Evolutionary conservation across 495 filamentous ascomycete genomes (phyloP).

Genomic region (Aspergillus saccharolyticus): DNA sequence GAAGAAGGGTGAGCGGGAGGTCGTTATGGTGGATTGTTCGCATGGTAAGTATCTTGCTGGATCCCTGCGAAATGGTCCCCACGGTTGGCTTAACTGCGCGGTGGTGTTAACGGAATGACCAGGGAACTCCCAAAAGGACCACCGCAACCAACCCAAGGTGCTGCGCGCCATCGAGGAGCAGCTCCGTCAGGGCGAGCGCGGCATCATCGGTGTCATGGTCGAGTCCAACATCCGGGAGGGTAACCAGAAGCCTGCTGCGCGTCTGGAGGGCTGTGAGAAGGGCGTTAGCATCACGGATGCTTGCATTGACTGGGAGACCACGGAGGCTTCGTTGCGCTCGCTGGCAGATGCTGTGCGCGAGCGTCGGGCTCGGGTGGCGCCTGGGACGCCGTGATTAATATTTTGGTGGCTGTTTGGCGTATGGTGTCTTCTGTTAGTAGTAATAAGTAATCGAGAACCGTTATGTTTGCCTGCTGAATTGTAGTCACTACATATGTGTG

Average conservation of each 20-base stretch:
- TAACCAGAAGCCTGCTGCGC: slow-evolving; percentile 72
- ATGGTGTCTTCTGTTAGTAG: not conserved
- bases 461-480: not conserved
- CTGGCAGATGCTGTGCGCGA: slow-evolving; percentile 5
- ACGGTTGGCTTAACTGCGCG: too few relatives aligned
- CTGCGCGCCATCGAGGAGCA: slow-evolving; percentile 68
- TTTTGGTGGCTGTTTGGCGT: not conserved
- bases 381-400: slow-evolving; percentile 7
- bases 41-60: slow-evolving; percentile 44
- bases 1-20: slow-evolving; percentile 71
- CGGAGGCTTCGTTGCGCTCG: slow-evolving; percentile 28
- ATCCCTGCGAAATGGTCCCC: not conserved
- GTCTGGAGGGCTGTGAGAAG: slow-evolving; percentile 69
- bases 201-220: slow-evolving; percentile 87
- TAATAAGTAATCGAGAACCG: not conserved
- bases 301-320: slow-evolving; percentile 83
- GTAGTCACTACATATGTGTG: too few relatives aligned
- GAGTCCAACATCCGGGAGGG: slow-evolving; percentile 88
- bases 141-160: slow-evolving; percentile 77
- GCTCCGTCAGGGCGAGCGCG: slow-evolving; percentile 69
- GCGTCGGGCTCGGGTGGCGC: slow-evolving; percentile 1
- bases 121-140: slow-evolving; percentile 45
- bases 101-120: not conserved
- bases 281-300: slow-evolving; percentile 89
- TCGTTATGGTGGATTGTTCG: slow-evolving; percentile 90